Percentiles rank a stretch among this genome's conserved stretches.
phyloP scores from a whole-genome alignment of 2,329 filamentous ascomycete genomes.

The Phialemoniopsis sp. region DNA sequence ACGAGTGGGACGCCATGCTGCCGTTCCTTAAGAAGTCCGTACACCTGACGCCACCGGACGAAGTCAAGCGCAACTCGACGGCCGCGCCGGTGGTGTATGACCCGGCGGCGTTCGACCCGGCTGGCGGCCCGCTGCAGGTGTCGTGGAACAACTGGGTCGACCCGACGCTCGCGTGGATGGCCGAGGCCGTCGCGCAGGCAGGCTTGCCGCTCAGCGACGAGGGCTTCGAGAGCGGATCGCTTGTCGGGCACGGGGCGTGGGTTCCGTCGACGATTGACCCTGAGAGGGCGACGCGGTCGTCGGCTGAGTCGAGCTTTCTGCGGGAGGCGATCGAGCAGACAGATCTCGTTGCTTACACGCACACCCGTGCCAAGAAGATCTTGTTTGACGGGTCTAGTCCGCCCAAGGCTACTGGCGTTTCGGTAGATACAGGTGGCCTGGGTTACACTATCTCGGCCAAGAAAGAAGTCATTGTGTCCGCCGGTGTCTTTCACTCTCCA shows the following conservation, averaged over 20 bases:
- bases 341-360: slow-evolving; percentile 31
- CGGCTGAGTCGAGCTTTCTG: slow-evolving; percentile 31
- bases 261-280: slow-evolving; percentile 21
- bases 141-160: slow-evolving; percentile 18
- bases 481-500: slow-evolving; percentile 35
- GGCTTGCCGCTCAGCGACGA: slow-evolving; percentile 25
- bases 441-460: too few species aligned
- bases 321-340: slow-evolving; percentile 14
- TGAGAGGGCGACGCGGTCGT: slow-evolving; percentile 18
- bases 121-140: slow-evolving; percentile 18
- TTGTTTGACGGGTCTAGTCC: slow-evolving; percentile 26
- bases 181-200: slow-evolving; percentile 28
- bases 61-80: slow-evolving; percentile 7
- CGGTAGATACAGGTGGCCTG: too few species aligned
- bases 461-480: slow-evolving; percentile 36
- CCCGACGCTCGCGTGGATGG: slow-evolving; percentile 15
- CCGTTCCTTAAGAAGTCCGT: slow-evolving; percentile 24
- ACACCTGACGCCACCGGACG: slow-evolving; percentile 22
- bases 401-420: too few species aligned
- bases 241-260: slow-evolving; percentile 30
- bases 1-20: slow-evolving; percentile 20
- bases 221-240: slow-evolving; percentile 34
- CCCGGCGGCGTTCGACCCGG: slow-evolving; percentile 15
- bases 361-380: slow-evolving; percentile 38
- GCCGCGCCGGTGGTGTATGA: slow-evolving; percentile 19